Conservation (phyloP, 768 basidiomycete genomes). For the Dioszegia aurantiaca region DNA sequence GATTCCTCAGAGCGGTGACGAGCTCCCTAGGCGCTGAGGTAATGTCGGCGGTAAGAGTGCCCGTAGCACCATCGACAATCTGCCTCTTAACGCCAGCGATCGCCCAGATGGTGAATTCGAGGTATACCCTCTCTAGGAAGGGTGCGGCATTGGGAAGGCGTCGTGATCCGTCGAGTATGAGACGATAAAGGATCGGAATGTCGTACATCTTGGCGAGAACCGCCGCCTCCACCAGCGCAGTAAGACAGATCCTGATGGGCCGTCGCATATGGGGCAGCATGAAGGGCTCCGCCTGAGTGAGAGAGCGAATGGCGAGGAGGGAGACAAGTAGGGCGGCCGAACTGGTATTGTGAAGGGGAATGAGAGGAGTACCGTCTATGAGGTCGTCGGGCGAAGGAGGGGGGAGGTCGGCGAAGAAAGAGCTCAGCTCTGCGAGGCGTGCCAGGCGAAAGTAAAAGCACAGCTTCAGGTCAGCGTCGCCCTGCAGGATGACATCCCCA, state of each 20-base stretch:
- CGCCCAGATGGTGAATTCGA: background rate
- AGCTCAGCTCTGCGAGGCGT: background rate
- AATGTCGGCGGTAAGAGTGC: no score
- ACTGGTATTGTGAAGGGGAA: background rate
- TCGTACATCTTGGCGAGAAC: background rate
- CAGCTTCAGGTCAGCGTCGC: background rate
- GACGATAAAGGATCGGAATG: background rate
- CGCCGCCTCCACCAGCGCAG: background rate
- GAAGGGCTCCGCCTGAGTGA: background rate
- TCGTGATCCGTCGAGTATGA: background rate
- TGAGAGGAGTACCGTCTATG: background rate
- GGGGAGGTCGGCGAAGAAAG: conserved; percentile 1
- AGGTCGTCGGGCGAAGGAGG: background rate
- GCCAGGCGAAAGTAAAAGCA: background rate
- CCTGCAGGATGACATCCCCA: background rate
- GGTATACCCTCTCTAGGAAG: no score
- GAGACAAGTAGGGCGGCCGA: background rate
- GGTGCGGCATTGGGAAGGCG: background rate
- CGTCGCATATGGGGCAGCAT: background rate
- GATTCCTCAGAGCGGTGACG: background rate
- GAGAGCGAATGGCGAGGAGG: background rate
- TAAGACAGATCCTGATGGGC: background rate
- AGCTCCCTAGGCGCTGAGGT: background rate
- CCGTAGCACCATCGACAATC: background rate
- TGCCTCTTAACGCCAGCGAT: background rate